Base-by-base conservation (phyloP, 306 rosid species). In the Lupinus albus region DNA sequence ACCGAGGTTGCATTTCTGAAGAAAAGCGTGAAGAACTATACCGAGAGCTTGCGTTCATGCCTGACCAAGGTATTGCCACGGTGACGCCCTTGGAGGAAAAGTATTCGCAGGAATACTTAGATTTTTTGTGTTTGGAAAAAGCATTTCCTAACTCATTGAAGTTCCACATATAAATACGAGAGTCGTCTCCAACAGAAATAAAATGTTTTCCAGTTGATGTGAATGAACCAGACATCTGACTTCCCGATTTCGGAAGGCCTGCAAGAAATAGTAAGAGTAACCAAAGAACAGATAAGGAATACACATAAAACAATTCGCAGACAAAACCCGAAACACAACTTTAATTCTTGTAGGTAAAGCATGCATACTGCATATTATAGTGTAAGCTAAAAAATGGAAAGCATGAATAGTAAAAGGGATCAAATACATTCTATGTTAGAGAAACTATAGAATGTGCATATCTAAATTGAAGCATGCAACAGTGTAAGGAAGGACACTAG, bases 191-290 rank as follows among this genome's bases (percentile, higher is more conserved):
- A 1, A 82, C 81, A 2, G 99, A 93, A 80, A 86, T 64, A 60
- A 90, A 79, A 56, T 82, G 97, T 16, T 75, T 82, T 61, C 81
- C 94, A 42, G 76, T 76, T 1, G 84, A 59, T 0, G 94, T 80
- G 55, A 88, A 88, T 46, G 97, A 89, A 60, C 85, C 94, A 6
- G 87, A 84, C 82, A 70, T 83, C 57, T 93, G 99, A 71, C 97
- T 80, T 62, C 94, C 86, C 6, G 90, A 89, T 78, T 75, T 89
- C 25, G 85, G 50, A 80, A 80, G 88, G 41, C 89, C 96, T 89
- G 83, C 71, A 51, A 28, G 52, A 63, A 77, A 59, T 47, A 72
- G 30, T 5, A 56, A 41, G 48, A 76, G 42, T 33, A 64, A 68
- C 61, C 56, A 48, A 46, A 25, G 30, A 25, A 2, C 30, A 70